Conservation (phyloP, 805 yeast genomes). For the Starmera caribaea region DNA sequence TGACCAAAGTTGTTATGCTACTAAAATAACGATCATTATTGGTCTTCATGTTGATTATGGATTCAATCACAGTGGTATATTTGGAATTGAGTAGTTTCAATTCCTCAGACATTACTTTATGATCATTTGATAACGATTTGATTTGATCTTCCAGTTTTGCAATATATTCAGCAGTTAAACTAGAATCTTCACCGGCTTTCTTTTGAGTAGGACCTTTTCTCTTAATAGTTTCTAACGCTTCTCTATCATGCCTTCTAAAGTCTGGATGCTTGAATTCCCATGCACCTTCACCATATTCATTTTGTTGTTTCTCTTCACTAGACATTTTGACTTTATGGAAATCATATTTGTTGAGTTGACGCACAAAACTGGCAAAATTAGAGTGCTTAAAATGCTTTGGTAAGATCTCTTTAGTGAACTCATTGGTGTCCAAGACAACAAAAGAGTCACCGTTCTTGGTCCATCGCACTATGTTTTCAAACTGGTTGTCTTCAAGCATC, state of each 20-base stretch:
- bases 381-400: conserved; percentile 93
- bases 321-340: conserved; percentile 88
- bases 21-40: conserved; percentile 47
- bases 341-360: conserved; percentile 94
- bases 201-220: conserved; percentile 63
- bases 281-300: conserved; percentile 63
- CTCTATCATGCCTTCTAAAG: conserved; percentile 65
- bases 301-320: conserved; percentile 45
- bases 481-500: conserved; percentile 79
- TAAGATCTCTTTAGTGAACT: conserved; percentile 77
- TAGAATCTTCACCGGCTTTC: conserved; percentile 23
- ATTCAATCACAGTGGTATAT: conserved; percentile 56
- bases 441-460: conserved; percentile 77
- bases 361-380: conserved; percentile 89
- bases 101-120: conserved; percentile 25
- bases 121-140: conserved; percentile 15
- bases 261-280: conserved; percentile 96
- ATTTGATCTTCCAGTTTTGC: conserved; percentile 12
- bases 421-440: conserved; percentile 82
- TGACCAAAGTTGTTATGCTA: conserved; percentile 40
- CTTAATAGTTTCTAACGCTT: conserved; percentile 79
- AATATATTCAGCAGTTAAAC: conserved; percentile 8
- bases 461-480: conserved; percentile 76
- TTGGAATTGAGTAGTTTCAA: conserved; percentile 38
- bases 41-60: conserved; percentile 45